Evolutionary conservation across 306 rosid genomes (phyloP).

Genomic region (Vigna mungo): DNA sequence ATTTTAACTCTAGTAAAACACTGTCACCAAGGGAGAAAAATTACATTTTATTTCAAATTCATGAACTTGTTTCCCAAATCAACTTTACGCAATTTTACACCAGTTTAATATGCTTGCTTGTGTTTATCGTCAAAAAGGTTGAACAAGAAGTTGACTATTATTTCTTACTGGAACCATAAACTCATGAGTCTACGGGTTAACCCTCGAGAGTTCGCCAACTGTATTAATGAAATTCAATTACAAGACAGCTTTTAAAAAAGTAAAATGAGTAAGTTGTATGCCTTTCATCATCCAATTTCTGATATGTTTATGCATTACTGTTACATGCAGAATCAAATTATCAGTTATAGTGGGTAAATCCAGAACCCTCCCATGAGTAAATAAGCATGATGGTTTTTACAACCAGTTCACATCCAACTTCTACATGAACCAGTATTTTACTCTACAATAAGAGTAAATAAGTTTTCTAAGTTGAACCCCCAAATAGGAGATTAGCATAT

Average conservation of each 20-base stretch:
- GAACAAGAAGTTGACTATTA: neutral
- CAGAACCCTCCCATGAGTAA: constrained; percentile 19
- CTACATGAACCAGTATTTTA: neutral
- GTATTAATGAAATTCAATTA: neutral
- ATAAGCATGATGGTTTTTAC: neutral
- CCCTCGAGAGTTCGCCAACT: too few species aligned
- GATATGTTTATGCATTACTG: constrained; percentile 16
- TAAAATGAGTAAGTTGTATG: neutral
- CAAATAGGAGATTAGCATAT: neutral
- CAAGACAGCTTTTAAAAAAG: constrained; percentile 10
- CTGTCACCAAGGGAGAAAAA: neutral
- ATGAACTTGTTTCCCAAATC: neutral
- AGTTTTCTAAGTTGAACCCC: neutral
- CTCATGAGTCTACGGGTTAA: too few species aligned
- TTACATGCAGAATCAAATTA: constrained; percentile 2
- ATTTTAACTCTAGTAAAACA: neutral
- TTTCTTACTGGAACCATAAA: neutral
- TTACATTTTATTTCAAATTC: neutral
- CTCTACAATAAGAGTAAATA: neutral
- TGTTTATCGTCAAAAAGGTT: neutral
- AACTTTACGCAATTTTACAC: neutral
- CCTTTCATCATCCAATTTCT: neutral
- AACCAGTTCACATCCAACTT: constrained; percentile 19
- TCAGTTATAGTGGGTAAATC: neutral
- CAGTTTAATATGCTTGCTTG: neutral